Conservation (phyloP, 2,329 filamentous ascomycete genomes). For the Lomentospora prolificans region DNA sequence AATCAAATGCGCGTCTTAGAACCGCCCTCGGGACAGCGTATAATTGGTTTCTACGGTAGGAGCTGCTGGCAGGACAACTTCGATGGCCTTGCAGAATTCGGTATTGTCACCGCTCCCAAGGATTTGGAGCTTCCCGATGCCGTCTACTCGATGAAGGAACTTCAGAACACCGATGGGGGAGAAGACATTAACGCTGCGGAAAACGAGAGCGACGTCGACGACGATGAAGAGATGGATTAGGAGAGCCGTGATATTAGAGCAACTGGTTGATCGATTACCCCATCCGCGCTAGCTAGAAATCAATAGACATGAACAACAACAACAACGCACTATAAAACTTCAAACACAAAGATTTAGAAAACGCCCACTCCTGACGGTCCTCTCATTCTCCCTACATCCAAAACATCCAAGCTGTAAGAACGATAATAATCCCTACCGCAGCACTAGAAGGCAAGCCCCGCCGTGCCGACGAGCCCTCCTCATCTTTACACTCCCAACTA, state of each 20-base stretch:
- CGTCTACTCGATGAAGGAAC: constrained; percentile 30
- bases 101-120: constrained; percentile 34
- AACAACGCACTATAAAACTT: too few species aligned
- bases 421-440: background rate
- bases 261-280: too few species aligned
- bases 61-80: constrained; percentile 16
- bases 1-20: constrained; percentile 10
- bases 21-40: constrained; percentile 23
- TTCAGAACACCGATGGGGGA: constrained; percentile 22
- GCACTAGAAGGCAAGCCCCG: background rate
- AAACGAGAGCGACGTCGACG: background rate
- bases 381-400: background rate
- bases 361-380: too few species aligned
- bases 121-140: constrained; percentile 26
- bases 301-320: too few species aligned
- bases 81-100: constrained; percentile 28
- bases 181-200: background rate
- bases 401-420: background rate
- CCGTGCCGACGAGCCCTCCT: background rate
- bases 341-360: too few species aligned
- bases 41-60: constrained; percentile 36
- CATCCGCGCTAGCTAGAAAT: too few species aligned
- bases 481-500: constrained; percentile 10
- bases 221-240: background rate
- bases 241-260: too few species aligned